Evolutionary conservation across 352 stramenopile species (phyloP).

Genomic region (Globisporangium cystogenes): DNA sequence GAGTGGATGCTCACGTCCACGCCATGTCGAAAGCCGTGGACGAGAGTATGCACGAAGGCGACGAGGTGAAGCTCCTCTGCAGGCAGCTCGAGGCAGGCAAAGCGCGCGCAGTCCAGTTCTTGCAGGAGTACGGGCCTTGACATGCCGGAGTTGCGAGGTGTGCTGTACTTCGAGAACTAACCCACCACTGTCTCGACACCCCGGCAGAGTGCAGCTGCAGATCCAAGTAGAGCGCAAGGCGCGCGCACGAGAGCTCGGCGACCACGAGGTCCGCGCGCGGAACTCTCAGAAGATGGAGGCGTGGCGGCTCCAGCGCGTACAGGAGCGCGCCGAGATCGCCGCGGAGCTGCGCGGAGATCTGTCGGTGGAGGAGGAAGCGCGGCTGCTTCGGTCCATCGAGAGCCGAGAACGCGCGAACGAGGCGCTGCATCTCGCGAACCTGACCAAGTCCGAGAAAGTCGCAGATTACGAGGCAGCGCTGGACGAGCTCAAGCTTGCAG

Average conservation of each 20-base stretch:
- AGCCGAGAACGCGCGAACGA: conserved; percentile 61
- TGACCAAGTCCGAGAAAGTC: conserved; percentile 61
- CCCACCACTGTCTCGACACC: neutral
- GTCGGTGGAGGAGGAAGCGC: conserved; percentile 54
- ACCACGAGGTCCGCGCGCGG: conserved; percentile 70
- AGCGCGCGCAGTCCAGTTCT: conserved; percentile 59
- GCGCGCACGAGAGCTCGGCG: conserved; percentile 55
- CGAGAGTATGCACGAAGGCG: conserved; percentile 51
- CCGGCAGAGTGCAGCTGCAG: conserved; percentile 48
- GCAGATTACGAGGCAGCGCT: conserved; percentile 67
- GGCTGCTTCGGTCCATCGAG: conserved; percentile 52
- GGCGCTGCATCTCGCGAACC: conserved; percentile 53
- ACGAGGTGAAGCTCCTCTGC: conserved; percentile 72
- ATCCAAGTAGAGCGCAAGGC: conserved; percentile 60
- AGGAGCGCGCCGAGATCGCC: conserved; percentile 72
- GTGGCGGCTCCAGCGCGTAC: conserved; percentile 62
- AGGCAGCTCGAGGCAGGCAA: conserved; percentile 77
- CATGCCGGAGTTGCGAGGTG: neutral
- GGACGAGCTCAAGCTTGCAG: conserved; percentile 57
- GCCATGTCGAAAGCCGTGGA: conserved; percentile 64
- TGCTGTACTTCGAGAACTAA: neutral
- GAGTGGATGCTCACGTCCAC: conserved; percentile 59
- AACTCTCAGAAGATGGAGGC: conserved; percentile 82
- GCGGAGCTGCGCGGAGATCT: conserved; percentile 71
- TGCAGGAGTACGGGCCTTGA: conserved; percentile 44